Evolutionary conservation across 371 early-diverging fungal genomes (phyloP).

Genomic region (Apophysomyces elegans): DNA sequence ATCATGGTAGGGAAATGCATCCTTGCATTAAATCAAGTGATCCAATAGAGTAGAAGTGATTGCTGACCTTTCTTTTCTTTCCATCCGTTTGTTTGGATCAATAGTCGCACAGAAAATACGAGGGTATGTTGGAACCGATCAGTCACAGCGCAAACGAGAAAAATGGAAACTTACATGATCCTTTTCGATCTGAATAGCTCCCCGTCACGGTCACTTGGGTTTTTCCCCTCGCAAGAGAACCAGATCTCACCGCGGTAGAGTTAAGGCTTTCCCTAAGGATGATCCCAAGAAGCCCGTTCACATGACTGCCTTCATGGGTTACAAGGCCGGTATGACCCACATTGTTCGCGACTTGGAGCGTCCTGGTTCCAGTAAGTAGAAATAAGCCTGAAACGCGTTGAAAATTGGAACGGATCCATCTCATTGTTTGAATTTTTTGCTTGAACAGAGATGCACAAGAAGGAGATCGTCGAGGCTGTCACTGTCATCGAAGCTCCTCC

Average conservation of each 20-base stretch:
- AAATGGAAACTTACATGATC: background rate
- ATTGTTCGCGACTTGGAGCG: constrained; percentile 98
- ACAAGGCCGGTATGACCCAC: constrained; percentile 99
- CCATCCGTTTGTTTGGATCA: background rate
- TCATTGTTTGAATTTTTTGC: background rate
- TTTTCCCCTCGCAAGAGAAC: constrained; percentile 99
- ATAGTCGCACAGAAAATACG: constrained; percentile 9
- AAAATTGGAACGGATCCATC: background rate
- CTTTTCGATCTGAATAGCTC: constrained; percentile 53
- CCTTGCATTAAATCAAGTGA: background rate
- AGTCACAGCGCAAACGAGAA: background rate
- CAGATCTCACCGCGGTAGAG: constrained; percentile 92
- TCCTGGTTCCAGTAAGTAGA: constrained; percentile 89
- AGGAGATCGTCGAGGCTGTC: constrained; percentile 99
- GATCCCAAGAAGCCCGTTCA: constrained; percentile 95
- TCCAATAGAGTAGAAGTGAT: background rate
- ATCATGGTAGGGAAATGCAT: constrained; percentile 8
- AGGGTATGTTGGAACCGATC: background rate
- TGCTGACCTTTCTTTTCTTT: background rate
- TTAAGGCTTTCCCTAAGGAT: constrained; percentile 99
- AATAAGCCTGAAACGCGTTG: background rate
- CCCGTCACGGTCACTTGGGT: constrained; percentile 98
- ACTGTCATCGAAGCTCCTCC: constrained; percentile 99
- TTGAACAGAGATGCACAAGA: constrained; percentile 94
- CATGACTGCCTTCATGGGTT: constrained; percentile 98